These are phyloP conservation scores for Chamaecyparis obtusa DNA, from an alignment of 75 land plant species.

Conservation along the genomic window DNA sequence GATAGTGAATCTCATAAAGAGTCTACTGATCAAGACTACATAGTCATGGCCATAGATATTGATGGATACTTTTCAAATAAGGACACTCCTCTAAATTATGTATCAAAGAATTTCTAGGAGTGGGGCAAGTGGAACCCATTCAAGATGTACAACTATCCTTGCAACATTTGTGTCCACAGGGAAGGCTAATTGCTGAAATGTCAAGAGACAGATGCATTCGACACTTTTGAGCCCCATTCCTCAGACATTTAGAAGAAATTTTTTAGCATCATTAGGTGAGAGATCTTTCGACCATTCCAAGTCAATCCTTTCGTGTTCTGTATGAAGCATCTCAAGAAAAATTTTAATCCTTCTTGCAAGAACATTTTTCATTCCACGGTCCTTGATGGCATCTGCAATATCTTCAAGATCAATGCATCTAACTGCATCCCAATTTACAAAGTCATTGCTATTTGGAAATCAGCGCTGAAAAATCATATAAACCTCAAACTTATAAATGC, in stretches of 20 bases:
- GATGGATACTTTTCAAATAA: too few relatives aligned
- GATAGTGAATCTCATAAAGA: too few relatives aligned
- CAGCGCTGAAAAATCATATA: too few relatives aligned
- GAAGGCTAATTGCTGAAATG: slow-evolving; percentile 82
- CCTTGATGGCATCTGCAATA: slow-evolving; percentile 65
- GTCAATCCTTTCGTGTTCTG: slow-evolving; percentile 76
- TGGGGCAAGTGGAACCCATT: slow-evolving; percentile 91
- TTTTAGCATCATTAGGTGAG: slow-evolving; percentile 70
- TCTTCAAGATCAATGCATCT: slow-evolving; percentile 66
- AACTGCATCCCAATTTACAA: slow-evolving; percentile 84
- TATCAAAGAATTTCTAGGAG: slow-evolving; percentile 55
- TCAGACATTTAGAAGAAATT: slow-evolving; percentile 67
- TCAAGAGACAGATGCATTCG: slow-evolving; percentile 81
- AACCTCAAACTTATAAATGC: too few relatives aligned
- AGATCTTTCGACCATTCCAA: slow-evolving; percentile 90
- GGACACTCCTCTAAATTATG: slow-evolving; percentile 75
- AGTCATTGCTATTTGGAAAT: slow-evolving; percentile 44
- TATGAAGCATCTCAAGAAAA: slow-evolving; percentile 63
- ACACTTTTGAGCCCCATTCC: slow-evolving; percentile 89
- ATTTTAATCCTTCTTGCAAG: slow-evolving; percentile 83
- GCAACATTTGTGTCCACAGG: slow-evolving; percentile 96
- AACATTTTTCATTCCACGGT: slow-evolving; percentile 86
- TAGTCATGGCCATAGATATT: too few relatives aligned
- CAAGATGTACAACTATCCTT: slow-evolving; percentile 75
- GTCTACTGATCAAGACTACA: too few relatives aligned